Percentiles rank a stretch among this genome's conserved stretches.
Evolutionary conservation across 495 filamentous ascomycete species (phyloP).

Genomic region (Penicillium ucsense): DNA sequence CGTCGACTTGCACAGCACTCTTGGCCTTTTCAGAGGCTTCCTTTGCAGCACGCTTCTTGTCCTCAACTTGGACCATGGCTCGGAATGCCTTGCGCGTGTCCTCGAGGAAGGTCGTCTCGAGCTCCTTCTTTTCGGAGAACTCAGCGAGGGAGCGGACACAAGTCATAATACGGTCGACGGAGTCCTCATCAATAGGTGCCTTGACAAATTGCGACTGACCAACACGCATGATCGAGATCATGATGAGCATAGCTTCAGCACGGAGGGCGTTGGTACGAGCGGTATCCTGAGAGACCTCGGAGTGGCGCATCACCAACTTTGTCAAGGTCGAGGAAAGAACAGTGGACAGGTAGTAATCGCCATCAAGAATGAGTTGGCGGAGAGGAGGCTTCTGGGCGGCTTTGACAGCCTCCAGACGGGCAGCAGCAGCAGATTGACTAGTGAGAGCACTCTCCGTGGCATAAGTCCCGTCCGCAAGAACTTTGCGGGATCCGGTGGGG

Average conservation of each 20-base stretch:
- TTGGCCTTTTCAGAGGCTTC: constrained; percentile 88
- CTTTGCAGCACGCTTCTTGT: constrained; percentile 90
- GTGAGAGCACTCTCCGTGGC: constrained; percentile 95
- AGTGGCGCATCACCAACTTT: constrained; percentile 96
- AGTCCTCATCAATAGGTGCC: constrained; percentile 94
- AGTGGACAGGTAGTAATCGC: constrained; percentile 93
- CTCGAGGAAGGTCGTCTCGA: constrained; percentile 88
- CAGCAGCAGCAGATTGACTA: constrained; percentile 77
- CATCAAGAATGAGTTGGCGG: constrained; percentile 89
- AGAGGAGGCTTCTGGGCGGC: constrained; percentile 94
- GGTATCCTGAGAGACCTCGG: constrained; percentile 79
- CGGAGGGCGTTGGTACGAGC: constrained; percentile 88
- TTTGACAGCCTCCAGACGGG: constrained; percentile 92
- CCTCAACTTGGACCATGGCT: constrained; percentile 96
- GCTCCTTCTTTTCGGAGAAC: constrained; percentile 76
- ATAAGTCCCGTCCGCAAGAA: constrained; percentile 94
- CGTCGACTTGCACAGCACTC: constrained; percentile 89
- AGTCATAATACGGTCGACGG: constrained; percentile 92
- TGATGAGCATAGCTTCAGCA: constrained; percentile 97
- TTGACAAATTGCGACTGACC: constrained; percentile 98
- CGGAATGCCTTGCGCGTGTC: constrained; percentile 95
- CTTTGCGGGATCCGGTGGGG: constrained; percentile 76
- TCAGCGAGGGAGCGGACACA: constrained; percentile 90
- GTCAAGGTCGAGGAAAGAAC: constrained; percentile 92
- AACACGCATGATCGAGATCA: constrained; percentile 97